Base-by-base conservation (phyloP, 106 monocot species). In the Posidonia australis region DNA sequence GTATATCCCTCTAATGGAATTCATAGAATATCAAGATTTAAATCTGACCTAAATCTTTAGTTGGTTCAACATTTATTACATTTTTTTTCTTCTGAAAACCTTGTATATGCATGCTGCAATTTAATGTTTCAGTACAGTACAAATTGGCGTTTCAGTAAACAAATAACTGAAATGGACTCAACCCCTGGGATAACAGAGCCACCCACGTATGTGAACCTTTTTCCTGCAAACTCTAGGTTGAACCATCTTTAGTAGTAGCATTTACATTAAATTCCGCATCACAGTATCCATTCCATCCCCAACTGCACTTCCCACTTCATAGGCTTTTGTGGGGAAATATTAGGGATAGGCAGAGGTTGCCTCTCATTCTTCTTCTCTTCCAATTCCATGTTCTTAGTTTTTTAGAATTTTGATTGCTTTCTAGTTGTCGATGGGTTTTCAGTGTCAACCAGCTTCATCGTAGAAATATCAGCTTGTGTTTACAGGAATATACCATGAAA, bases 281-380 rank as follows among this genome's bases (percentile, higher is more conserved):
- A 64, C 44, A 51, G 63, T 65, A 64, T 57, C 29, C 77, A 75
- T 51, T 25, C 47, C 66, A 66, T 63, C 24, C 46, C n/a, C 45
- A 22, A 64, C 64, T 46, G 21, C 46, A 18, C 20, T 13, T 29
- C 26, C 26, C 26, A 53, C 23, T 28, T 47, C 45, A 6, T 22
- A 23, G 45, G 22, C 31, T 51, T 70, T 20, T 19, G 6, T 22
- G 19, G 53, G 53, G 11, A 54, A 21, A 21, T 10, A n/a, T 48
- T 5, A 58, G 30, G 5, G 16, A 16, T 13, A 58, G 58, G 14
- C 23, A 30, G 26, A 31, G 58, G 28, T 58, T 58, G 7, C 28
- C 18, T 58, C 58, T 58, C 29, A 58, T 22, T 30, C 30, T 13
- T 10, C 24, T 24, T 54, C 2, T 54, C 53, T 54, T 22, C 24